Conservation (phyloP, 495 filamentous ascomycete genomes). For the Halenospora varia region DNA sequence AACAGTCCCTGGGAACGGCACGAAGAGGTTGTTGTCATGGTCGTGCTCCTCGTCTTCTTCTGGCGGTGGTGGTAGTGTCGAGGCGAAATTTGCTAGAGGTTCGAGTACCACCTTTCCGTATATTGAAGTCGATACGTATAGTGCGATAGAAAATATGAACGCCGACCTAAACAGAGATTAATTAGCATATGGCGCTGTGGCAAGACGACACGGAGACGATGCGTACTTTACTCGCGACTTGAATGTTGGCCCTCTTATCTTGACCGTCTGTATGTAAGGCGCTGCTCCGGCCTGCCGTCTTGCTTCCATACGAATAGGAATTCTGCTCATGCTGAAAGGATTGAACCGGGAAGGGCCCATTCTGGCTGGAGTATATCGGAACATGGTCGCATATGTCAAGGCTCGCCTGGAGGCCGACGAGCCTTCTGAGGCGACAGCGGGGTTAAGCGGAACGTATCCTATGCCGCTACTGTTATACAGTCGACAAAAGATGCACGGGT, state of each 20-base stretch:
- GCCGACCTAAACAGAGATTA: constrained; percentile 2
- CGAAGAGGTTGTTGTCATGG: constrained; percentile 17
- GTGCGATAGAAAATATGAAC: constrained; percentile 1
- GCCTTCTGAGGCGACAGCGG: no score
- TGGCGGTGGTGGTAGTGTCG: no score
- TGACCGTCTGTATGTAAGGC: constrained; percentile 13
- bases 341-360: no score
- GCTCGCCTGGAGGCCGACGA: constrained; percentile 7
- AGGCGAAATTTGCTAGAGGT: constrained; percentile 7
- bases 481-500: no score
- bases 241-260: no score
- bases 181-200: no score
- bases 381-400: constrained; percentile 15
- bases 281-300: constrained; percentile 2
- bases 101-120: constrained; percentile 6
- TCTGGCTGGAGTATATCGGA: constrained; percentile 7
- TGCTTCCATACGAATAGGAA: constrained; percentile 18
- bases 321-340: constrained; percentile 21
- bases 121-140: background rate
- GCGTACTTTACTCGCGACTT: no score
- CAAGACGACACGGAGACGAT: no score
- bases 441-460: no score
- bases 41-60: constrained; percentile 13
- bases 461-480: no score
- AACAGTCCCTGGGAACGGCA: constrained; percentile 24